phyloP scores from a whole-genome alignment of 345 rosid species.

The Eucalyptus regnans region DNA sequence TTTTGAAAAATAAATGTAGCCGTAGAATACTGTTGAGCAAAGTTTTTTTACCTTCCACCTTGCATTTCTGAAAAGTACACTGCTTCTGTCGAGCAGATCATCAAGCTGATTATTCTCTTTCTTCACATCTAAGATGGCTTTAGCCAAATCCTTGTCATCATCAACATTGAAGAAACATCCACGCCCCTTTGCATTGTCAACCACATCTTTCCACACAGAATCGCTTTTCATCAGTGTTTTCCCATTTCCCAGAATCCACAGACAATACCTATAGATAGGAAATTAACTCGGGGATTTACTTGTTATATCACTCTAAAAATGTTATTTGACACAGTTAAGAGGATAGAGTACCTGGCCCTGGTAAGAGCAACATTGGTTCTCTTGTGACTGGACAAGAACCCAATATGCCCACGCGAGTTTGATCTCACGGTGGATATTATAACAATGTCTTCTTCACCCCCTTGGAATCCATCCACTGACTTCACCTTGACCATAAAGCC shows the following conservation, averaged over 20 bases:
- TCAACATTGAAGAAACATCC: constrained; percentile 29
- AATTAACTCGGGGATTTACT: neutral
- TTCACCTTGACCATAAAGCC: constrained; percentile 17
- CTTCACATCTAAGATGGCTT: constrained; percentile 17
- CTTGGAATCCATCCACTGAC: constrained; percentile 32
- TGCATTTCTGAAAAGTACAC: constrained; percentile 16
- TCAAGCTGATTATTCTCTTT: constrained; percentile 27
- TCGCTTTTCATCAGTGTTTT: constrained; percentile 12
- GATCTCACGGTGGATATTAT: constrained; percentile 36
- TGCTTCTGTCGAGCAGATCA: constrained; percentile 17
- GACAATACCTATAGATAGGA: constrained; percentile 18
- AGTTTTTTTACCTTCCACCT: constrained; percentile 35
- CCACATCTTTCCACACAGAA: constrained; percentile 30
- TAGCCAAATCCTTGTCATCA: constrained; percentile 17
- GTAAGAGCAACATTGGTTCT: constrained; percentile 33
- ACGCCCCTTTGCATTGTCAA: constrained; percentile 26
- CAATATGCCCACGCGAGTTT: constrained; percentile 6
- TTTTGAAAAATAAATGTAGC: neutral
- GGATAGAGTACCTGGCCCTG: constrained; percentile 20
- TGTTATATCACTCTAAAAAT: neutral
- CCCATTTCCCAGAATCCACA: constrained; percentile 47
- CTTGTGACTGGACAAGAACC: constrained; percentile 9
- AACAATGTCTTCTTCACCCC: constrained; percentile 25
- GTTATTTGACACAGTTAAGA: neutral
- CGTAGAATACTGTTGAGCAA: neutral